phyloP scores from a whole-genome alignment of 2,329 filamentous ascomycete species.

The Alternaria gaisen region DNA sequence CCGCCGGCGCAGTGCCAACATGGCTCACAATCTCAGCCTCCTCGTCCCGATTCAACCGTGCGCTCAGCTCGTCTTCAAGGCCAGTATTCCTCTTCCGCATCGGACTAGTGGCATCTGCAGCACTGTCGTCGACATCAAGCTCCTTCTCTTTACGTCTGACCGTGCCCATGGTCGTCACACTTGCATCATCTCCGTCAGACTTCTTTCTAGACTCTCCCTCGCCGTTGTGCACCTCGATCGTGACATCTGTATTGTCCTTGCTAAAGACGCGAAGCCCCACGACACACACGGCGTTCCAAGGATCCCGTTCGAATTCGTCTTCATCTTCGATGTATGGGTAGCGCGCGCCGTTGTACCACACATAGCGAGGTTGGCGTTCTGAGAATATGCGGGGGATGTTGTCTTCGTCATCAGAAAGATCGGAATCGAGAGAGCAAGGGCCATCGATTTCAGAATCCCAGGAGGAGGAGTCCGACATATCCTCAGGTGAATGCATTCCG shows the following conservation, averaged over 20 bases:
- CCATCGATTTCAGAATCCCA: conserved; percentile 55
- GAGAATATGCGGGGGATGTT: conserved; percentile 17
- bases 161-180: conserved; percentile 32
- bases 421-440: conserved; percentile 42
- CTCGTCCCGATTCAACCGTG: conserved; percentile 18
- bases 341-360: conserved; percentile 32
- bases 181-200: conserved; percentile 35
- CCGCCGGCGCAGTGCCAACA: conserved; percentile 44
- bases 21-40: conserved; percentile 28
- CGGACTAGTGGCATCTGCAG: conserved; percentile 51
- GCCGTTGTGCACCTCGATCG: conserved; percentile 61
- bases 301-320: conserved; percentile 59
- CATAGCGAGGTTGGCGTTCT: conserved; percentile 29
- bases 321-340: conserved; percentile 46
- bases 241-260: conserved; percentile 60
- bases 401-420: conserved; percentile 29
- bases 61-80: conserved; percentile 37
- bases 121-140: conserved; percentile 53
- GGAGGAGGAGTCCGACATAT: conserved; percentile 49
- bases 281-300: conserved; percentile 70
- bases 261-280: conserved; percentile 67
- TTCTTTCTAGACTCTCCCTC: conserved; percentile 38
- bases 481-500: conserved; percentile 40
- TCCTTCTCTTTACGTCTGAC: conserved; percentile 43
- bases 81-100: conserved; percentile 40